A percentile compares a stretch with the other conserved stretches of the same genome.
Evolutionary conservation across 768 basidiomycete genomes (phyloP).

Genomic region (Coprinellus micaceus): DNA sequence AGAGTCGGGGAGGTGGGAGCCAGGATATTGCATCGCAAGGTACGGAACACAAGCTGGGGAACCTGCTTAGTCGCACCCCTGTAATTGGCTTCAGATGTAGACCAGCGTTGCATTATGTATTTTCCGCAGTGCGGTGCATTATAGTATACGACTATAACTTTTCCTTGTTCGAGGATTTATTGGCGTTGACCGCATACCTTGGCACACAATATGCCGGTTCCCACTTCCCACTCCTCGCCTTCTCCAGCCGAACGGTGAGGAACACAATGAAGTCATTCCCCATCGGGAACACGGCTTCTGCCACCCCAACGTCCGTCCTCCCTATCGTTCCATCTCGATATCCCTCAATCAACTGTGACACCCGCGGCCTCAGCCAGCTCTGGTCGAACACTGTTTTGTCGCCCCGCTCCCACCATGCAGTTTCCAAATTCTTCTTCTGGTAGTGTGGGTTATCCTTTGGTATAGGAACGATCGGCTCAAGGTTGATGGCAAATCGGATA

Average conservation of each 20-base stretch:
- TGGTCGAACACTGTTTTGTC: neutral
- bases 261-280: neutral
- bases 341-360: neutral
- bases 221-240: neutral
- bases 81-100: no score
- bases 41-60: no score
- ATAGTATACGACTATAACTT: no score
- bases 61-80: no score
- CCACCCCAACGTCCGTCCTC: neutral
- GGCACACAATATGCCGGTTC: neutral
- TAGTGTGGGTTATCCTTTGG: neutral
- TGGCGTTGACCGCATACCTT: neutral
- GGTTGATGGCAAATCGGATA: neutral
- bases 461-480: neutral
- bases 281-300: neutral
- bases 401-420: no score
- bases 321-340: neutral
- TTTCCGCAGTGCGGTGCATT: no score
- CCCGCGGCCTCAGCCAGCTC: neutral
- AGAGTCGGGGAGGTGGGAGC: no score
- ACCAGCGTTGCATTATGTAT: no score
- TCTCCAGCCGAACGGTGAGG: neutral
- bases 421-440: neutral
- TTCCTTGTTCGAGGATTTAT: no score
- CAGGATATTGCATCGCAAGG: no score